phyloP scores from a whole-genome alignment of 1,284 basidiomycete genomes.

The Ustilago tritici region DNA sequence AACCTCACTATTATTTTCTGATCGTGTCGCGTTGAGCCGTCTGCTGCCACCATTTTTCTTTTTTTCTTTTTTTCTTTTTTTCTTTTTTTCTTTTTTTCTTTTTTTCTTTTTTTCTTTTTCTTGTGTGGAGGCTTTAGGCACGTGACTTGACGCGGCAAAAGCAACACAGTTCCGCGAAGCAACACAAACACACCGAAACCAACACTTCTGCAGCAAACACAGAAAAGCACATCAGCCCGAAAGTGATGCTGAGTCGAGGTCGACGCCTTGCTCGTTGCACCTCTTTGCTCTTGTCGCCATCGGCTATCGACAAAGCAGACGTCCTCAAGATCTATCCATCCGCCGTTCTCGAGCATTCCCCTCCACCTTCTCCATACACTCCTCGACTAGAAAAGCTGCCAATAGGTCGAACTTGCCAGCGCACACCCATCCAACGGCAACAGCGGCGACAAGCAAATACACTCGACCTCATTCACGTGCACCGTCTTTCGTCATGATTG shows the following conservation, averaged over 20 bases:
- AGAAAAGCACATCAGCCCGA: background rate
- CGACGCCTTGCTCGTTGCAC: background rate
- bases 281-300: background rate
- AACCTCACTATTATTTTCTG: too few relatives aligned
- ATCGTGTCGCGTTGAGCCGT: conserved; percentile 43
- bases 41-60: conserved; percentile 5
- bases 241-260: background rate
- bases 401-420: too few relatives aligned
- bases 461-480: background rate
- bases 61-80: background rate
- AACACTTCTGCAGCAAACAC: conserved; percentile 3
- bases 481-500: conserved; percentile 21
- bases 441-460: background rate
- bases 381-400: background rate
- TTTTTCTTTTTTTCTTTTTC: background rate
- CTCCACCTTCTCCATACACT: background rate
- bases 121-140: conserved; percentile 29
- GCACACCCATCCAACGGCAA: background rate
- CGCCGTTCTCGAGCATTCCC: background rate
- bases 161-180: conserved; percentile 24
- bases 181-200: conserved; percentile 8
- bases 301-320: background rate
- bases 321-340: background rate
- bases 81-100: background rate
- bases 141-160: conserved; percentile 40